Evolutionary conservation across 169 alveolate species (phyloP).

Genomic region (Cyclospora cayetanensis): DNA sequence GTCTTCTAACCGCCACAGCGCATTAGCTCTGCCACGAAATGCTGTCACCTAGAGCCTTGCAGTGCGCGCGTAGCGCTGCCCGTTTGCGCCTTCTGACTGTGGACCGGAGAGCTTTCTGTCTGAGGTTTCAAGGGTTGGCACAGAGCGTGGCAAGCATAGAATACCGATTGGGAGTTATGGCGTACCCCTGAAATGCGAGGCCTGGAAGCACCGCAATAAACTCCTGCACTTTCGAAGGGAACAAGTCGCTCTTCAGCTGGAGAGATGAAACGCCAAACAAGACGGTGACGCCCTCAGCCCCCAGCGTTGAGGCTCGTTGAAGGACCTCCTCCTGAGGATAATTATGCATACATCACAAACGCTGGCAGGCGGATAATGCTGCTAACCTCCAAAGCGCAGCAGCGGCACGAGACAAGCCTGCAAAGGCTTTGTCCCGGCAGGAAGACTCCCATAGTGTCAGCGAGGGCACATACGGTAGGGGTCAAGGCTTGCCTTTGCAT

Average conservation of each 20-base stretch:
- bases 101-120: neutral
- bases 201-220: neutral
- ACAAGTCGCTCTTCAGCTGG: neutral
- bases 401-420: too few species aligned
- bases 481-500: too few species aligned
- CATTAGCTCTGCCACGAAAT: neutral
- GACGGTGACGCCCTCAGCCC: neutral
- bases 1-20: neutral
- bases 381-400: too few species aligned
- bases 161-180: constrained; percentile 1
- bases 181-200: neutral
- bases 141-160: too few species aligned
- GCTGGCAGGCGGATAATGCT: too few species aligned
- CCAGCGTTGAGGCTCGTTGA: neutral
- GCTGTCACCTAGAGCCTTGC: neutral
- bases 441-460: too few species aligned
- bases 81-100: neutral
- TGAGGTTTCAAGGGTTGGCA: neutral
- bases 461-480: too few species aligned
- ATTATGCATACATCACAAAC: too few species aligned
- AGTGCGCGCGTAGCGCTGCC: neutral
- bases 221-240: neutral
- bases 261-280: neutral
- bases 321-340: constrained; percentile 6
- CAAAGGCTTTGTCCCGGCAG: too few species aligned